phyloP scores from a whole-genome alignment of 2,329 filamentous ascomycete species.

The Beauveria varroae region DNA sequence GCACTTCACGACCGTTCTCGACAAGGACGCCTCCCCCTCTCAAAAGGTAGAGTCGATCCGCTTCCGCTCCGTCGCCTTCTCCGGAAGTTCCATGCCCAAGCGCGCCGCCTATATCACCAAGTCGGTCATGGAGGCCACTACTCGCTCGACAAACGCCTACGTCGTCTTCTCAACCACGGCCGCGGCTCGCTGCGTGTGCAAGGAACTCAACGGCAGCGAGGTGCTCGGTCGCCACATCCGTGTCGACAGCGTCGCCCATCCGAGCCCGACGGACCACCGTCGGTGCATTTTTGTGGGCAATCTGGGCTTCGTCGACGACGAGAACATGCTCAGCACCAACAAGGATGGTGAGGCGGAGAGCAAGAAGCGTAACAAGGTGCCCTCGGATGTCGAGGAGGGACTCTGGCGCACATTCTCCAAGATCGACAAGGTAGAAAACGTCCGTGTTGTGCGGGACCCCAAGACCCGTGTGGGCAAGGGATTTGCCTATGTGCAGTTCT shows the following conservation, averaged over 20 bases:
- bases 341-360: constrained; percentile 59
- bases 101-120: constrained; percentile 91
- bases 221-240: constrained; percentile 83
- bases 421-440: constrained; percentile 78
- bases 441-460: constrained; percentile 82
- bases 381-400: constrained; percentile 86
- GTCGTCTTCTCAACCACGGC: constrained; percentile 72
- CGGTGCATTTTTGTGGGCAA: constrained; percentile 96
- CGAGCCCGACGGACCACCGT: constrained; percentile 71
- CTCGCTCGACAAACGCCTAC: constrained; percentile 90
- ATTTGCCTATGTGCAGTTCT: constrained; percentile 95
- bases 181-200: constrained; percentile 69
- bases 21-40: constrained; percentile 39
- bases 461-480: constrained; percentile 93
- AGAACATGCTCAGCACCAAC: constrained; percentile 60
- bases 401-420: constrained; percentile 75
- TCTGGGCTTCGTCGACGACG: constrained; percentile 90
- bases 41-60: constrained; percentile 85
- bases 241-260: constrained; percentile 86
- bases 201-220: constrained; percentile 73
- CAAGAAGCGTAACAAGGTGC: constrained; percentile 66
- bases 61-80: constrained; percentile 88
- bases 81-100: constrained; percentile 70
- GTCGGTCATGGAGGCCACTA: constrained; percentile 83
- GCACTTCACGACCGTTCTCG: constrained; percentile 72